A percentile compares a stretch with the other conserved stretches of the same genome.
Conservation (phyloP, 176 grass and related monocot species). For the Phyllostachys edulis region DNA sequence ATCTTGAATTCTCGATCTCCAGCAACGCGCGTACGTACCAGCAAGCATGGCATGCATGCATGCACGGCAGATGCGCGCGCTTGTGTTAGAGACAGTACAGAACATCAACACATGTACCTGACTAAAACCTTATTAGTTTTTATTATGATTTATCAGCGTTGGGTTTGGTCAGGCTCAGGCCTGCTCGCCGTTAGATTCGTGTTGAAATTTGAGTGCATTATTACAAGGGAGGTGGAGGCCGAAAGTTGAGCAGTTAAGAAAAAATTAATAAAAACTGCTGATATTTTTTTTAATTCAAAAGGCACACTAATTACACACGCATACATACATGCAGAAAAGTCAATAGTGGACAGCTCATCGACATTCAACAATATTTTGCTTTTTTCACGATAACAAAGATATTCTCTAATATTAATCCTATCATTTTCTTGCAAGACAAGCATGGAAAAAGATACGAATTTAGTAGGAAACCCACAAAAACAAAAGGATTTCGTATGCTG, state of each 20-base stretch:
- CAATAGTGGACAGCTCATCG: constrained; percentile 26
- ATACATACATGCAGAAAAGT: not conserved
- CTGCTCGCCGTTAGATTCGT: not conserved
- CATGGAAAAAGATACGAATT: constrained; percentile 6
- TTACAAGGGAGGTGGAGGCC: not conserved
- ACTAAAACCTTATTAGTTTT: not conserved
- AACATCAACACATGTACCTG: not conserved
- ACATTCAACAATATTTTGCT: constrained; percentile 22
- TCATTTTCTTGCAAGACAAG: constrained; percentile 43
- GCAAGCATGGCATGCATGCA: too few relatives aligned
- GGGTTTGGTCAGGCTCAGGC: not conserved
- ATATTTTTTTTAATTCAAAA: constrained; percentile 3
- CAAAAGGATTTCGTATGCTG: not conserved
- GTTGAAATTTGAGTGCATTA: constrained; percentile 25
- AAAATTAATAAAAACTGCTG: not conserved
- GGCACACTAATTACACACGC: not conserved
- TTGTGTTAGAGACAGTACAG: too few relatives aligned
- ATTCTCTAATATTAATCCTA: constrained; percentile 19
- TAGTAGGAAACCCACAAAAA: not conserved
- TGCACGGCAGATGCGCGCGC: too few relatives aligned
- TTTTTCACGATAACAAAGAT: not conserved
- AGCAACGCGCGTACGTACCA: too few relatives aligned
- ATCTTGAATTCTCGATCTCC: too few relatives aligned
- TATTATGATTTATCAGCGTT: not conserved
- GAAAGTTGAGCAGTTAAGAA: constrained; percentile 8